Percentiles rank a stretch among this genome's conserved stretches.
These are phyloP conservation scores for Yamadazyma friedrichii DNA, from an alignment of 1,139 yeast species.

Conservation along the genomic window DNA sequence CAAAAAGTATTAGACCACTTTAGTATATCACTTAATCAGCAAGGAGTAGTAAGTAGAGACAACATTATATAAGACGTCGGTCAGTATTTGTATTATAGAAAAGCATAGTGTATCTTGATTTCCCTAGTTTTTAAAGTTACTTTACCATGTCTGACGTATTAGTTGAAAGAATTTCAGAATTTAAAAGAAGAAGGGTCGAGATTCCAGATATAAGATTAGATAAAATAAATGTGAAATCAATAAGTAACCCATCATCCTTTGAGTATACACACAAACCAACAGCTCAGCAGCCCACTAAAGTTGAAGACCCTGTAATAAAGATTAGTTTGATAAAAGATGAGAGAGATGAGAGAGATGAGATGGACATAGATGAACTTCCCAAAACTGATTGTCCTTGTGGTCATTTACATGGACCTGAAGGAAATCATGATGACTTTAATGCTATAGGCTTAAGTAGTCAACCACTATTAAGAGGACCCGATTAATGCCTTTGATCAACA, in stretches of 20 bases:
- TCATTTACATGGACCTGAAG: slow-evolving; percentile 31
- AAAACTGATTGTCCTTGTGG: slow-evolving; percentile 28
- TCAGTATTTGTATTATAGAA: too few relatives aligned
- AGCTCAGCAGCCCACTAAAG: too few relatives aligned
- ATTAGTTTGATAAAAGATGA: not conserved
- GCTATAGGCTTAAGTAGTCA: slow-evolving; percentile 27
- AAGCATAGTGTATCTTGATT: too few relatives aligned
- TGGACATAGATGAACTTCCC: slow-evolving; percentile 1
- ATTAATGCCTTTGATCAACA: slow-evolving; percentile 18
- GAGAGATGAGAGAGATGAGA: slow-evolving; percentile 2
- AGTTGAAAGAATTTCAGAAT: not conserved
- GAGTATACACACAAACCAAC: too few relatives aligned
- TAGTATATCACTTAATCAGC: too few relatives aligned
- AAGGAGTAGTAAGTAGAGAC: too few relatives aligned
- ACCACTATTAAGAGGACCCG: slow-evolving; percentile 32
- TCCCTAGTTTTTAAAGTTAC: too few relatives aligned
- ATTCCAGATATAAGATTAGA: not conserved
- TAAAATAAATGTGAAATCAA: not conserved
- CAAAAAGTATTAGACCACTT: not conserved
- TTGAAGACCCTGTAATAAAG: too few relatives aligned
- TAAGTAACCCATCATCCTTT: too few relatives aligned
- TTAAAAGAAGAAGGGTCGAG: slow-evolving; percentile 1
- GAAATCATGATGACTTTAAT: slow-evolving; percentile 21
- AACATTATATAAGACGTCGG: not conserved
- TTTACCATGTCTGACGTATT: not conserved